Percentiles rank a stretch among this genome's conserved stretches.
Evolutionary conservation across 2,329 filamentous ascomycete genomes (phyloP).

Genomic region (Cryphonectria naterciae): DNA sequence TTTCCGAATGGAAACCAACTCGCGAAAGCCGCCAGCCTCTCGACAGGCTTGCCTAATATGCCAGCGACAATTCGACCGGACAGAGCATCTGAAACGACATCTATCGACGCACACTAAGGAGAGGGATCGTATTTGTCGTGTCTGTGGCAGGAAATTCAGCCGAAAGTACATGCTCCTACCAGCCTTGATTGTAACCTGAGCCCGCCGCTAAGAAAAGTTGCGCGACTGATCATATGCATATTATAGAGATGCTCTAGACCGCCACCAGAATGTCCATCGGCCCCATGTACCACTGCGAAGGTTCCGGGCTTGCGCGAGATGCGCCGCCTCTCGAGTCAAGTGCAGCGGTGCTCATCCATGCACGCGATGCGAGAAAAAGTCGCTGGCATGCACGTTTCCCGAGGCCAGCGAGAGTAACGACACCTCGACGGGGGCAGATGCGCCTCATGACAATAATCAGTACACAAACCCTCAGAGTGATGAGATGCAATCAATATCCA

Average conservation of each 20-base stretch:
- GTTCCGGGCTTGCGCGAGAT: conserved; percentile 22
- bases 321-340: conserved; percentile 22
- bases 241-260: conserved; percentile 18
- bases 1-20: conserved; percentile 13
- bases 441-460: neutral
- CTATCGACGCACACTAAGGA: conserved; percentile 22
- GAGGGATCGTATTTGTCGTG: conserved; percentile 16
- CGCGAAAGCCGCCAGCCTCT: conserved; percentile 2
- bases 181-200: neutral
- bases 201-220: neutral
- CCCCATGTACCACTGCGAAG: conserved; percentile 16
- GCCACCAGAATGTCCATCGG: conserved; percentile 20
- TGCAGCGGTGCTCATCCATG: conserved; percentile 19
- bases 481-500: conserved; percentile 4
- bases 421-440: neutral
- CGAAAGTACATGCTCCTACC: conserved; percentile 12
- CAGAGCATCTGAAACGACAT: conserved; percentile 23
- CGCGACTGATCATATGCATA: neutral
- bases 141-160: conserved; percentile 24
- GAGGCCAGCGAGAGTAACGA: conserved; percentile 12
- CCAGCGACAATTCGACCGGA: conserved; percentile 18
- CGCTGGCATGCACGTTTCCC: conserved; percentile 18
- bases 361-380: conserved; percentile 19
- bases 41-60: conserved; percentile 21
- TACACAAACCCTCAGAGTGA: neutral